These are phyloP conservation scores for Antitrichia curtipendula DNA, from an alignment of 225 moss, liverwort and hornwort genomes.

Conservation along the genomic window DNA sequence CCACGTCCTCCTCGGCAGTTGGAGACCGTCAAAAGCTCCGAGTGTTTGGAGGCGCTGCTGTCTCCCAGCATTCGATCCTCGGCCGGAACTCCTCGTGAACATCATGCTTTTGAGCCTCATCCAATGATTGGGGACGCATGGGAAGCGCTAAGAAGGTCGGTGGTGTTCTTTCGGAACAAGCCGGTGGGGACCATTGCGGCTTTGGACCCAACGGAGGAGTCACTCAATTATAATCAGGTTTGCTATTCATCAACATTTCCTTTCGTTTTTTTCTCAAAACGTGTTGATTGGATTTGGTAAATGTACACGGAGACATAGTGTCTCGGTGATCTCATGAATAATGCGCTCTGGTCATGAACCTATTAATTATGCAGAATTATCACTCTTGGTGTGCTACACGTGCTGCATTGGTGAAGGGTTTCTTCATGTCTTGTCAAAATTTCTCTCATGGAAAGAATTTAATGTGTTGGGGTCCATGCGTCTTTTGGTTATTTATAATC, in stretches of 20 bases:
- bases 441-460: neutral
- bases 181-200: slow-evolving; percentile 96
- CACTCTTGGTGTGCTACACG: neutral
- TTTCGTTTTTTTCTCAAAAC: neutral
- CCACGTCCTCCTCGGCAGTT: slow-evolving; percentile 66
- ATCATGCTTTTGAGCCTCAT: slow-evolving; percentile 64
- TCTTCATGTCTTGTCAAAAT: neutral
- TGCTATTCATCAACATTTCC: slow-evolving; percentile 10
- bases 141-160: slow-evolving; percentile 70
- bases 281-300: slow-evolving; percentile 14
- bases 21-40: slow-evolving; percentile 96
- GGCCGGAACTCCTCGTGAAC: slow-evolving; percentile 52
- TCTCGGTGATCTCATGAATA: neutral
- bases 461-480: neutral
- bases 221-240: slow-evolving; percentile 96
- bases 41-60: slow-evolving; percentile 74
- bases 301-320: slow-evolving; percentile 30
- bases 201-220: slow-evolving; percentile 81
- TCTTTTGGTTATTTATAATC: neutral
- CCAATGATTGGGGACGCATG: slow-evolving; percentile 72
- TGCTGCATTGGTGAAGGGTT: neutral
- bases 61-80: slow-evolving; percentile 55
- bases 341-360: slow-evolving; percentile 18
- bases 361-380: slow-evolving; percentile 37
- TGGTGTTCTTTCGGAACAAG: slow-evolving; percentile 72